Base-by-base conservation (phyloP, 176 grass and related monocot species). In the Calamus simplicifolius region DNA sequence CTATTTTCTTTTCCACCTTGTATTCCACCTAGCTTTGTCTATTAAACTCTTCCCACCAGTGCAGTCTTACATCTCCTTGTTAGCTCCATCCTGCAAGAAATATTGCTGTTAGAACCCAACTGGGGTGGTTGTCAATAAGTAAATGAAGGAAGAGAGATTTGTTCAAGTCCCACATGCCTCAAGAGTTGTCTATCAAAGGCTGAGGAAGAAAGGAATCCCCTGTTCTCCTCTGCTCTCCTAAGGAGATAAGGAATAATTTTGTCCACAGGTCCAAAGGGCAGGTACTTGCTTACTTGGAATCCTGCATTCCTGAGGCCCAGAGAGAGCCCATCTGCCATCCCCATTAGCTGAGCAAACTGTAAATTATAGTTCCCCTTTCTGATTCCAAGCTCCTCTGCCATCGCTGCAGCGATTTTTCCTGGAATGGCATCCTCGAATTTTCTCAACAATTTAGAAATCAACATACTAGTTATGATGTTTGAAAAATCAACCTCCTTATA, bases 341-440 rank as follows among this genome's bases (percentile, higher is more conserved):
- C 94, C 87, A 89, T 93, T 50, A 99, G 71, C 77, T 99, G 94
- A 16, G 88, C 88, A 75, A 98, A 98, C 72, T 93, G 84, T 66
- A 98, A 75, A 27, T 76, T 85, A 5, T 68, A 66, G 73, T 85
- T 78, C 0, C 68, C 76, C 71, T 71, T 89, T 1, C 56, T 3
- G 14, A 98, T 81, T 21, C 88, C 88, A 0, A 93, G 67, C 74
- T 85, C 81, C 49, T 81, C 73, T 29, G 94, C 88, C 23, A 79
- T 82, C 16, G 69, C 73, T 49, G 79, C 88, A 28, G 84, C 87
- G 1, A 82, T 61, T 50, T 83, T 79, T 3, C 84, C 87, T 81
- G n/a, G 13, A 51, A 63, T 3, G 51, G 4, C 8, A 13, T 12
- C 35, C 12, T 43, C 35, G 3, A 43, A 43, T 43, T 10, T 12